Evolutionary conservation across 495 filamentous ascomycete genomes (phyloP).

Genomic region (Parachaetomium inaequale): DNA sequence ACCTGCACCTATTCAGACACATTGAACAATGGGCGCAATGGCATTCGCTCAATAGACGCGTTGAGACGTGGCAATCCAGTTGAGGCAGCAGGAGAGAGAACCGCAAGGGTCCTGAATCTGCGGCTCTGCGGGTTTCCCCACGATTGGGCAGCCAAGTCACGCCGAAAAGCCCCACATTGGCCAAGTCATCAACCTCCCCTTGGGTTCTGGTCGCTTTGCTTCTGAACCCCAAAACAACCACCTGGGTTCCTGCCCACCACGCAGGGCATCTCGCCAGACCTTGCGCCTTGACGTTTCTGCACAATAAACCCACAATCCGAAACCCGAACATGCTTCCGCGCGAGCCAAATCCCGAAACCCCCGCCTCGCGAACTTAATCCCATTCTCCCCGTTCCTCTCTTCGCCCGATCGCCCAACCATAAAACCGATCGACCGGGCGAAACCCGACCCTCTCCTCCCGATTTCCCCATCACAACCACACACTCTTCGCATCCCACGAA

Average conservation of each 20-base stretch:
- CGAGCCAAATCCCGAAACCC: neutral
- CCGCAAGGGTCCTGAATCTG: slow-evolving; percentile 3
- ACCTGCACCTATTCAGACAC: neutral
- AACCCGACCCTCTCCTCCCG: neutral
- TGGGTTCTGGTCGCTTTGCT: neutral
- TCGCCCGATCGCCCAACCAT: neutral
- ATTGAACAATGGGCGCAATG: neutral
- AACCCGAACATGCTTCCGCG: slow-evolving; percentile 5
- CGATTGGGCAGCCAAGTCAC: slow-evolving; percentile 9
- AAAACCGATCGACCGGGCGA: neutral
- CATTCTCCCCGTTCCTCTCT: neutral
- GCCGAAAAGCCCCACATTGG: slow-evolving; percentile 10
- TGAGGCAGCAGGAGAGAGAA: neutral
- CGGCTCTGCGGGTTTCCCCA: slow-evolving; percentile 9
- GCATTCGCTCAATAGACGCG: neutral
- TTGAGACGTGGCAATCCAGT: neutral
- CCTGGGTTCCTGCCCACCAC: slow-evolving; percentile 1
- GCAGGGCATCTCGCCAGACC: neutral
- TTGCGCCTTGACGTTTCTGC: neutral
- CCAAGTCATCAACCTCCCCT: slow-evolving; percentile 16
- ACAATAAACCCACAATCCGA: neutral
- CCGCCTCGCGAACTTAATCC: neutral
- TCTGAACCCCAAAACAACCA: neutral
- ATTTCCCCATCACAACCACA: neutral
- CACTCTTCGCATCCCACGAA: slow-evolving; percentile 3